Evolutionary conservation across 345 rosid genomes (phyloP).

Genomic region (Eucalyptus virginea): DNA sequence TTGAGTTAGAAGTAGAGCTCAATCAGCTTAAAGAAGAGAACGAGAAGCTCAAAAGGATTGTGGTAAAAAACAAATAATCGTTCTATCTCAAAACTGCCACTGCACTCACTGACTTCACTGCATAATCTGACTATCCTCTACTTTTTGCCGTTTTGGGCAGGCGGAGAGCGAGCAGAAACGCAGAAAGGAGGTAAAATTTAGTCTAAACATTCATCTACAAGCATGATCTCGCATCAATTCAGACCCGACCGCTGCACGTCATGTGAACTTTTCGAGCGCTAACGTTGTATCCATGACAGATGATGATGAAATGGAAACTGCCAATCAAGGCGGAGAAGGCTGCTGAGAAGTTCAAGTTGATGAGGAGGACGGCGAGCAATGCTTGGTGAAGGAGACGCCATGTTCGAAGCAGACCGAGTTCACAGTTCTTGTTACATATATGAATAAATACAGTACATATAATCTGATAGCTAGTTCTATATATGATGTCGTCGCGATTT

Average conservation of each 20-base stretch:
- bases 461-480: background rate
- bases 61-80: slow-evolving; percentile 25
- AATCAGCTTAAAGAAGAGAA: slow-evolving; percentile 79
- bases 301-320: slow-evolving; percentile 29
- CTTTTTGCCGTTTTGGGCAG: slow-evolving; percentile 1
- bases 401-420: background rate
- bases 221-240: too few relatives aligned
- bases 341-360: slow-evolving; percentile 25
- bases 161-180: slow-evolving; percentile 42
- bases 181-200: slow-evolving; percentile 34
- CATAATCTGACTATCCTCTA: background rate
- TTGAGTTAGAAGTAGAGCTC: slow-evolving; percentile 76
- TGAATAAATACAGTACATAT: background rate
- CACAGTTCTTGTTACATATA: background rate
- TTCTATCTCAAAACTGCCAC: background rate
- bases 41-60: slow-evolving; percentile 36
- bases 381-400: slow-evolving; percentile 29
- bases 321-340: slow-evolving; percentile 14
- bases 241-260: too few relatives aligned
- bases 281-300: background rate
- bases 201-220: background rate
- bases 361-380: slow-evolving; percentile 47
- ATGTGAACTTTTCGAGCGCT: background rate
- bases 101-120: background rate
- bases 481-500: background rate